A percentile compares a stretch with the other conserved stretches of the same genome.
These are phyloP conservation scores for Calycina herbarum DNA, from an alignment of 2,329 filamentous ascomycete species.

Conservation along the genomic window DNA sequence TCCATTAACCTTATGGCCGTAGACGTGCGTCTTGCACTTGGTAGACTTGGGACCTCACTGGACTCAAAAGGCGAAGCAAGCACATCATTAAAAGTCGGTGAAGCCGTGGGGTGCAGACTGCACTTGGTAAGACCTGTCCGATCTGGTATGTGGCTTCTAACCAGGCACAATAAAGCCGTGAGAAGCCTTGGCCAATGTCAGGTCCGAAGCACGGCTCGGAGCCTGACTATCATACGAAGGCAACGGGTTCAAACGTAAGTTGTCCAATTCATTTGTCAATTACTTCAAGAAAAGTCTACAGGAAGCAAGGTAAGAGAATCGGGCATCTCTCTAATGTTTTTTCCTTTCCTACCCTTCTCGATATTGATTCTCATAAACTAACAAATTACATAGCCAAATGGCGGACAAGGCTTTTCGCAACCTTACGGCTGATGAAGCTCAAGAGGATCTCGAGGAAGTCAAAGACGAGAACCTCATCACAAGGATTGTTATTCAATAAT, in stretches of 20 bases:
- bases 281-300: background rate
- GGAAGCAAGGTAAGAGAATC: background rate
- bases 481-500: too few relatives aligned
- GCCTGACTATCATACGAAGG: background rate
- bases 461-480: too few relatives aligned
- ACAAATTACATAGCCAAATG: too few relatives aligned
- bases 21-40: background rate
- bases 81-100: slow-evolving; percentile 9
- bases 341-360: too few relatives aligned
- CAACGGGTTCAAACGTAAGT: background rate
- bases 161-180: background rate
- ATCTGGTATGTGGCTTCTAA: background rate
- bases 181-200: background rate
- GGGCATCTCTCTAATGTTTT: too few relatives aligned
- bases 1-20: background rate
- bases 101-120: background rate
- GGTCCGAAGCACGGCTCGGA: background rate
- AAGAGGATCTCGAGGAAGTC: too few relatives aligned
- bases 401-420: too few relatives aligned
- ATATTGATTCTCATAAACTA: too few relatives aligned
- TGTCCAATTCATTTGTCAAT: background rate
- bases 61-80: background rate
- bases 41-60: background rate
- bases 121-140: background rate
- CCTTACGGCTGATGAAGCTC: too few relatives aligned